phyloP scores from a whole-genome alignment of 768 basidiomycete species.

The Calocybe indica region DNA sequence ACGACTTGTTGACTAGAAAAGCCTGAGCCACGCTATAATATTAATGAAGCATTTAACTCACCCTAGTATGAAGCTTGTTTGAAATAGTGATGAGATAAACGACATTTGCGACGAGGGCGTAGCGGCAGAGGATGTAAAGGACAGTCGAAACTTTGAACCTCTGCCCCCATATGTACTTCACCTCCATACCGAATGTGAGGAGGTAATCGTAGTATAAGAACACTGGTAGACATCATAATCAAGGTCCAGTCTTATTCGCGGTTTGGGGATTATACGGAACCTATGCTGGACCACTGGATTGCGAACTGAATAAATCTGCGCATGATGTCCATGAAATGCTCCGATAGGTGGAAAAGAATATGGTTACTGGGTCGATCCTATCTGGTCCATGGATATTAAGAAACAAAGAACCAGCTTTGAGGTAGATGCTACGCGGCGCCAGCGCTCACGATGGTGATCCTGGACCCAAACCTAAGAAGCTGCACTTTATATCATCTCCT shows the following conservation, averaged over 20 bases:
- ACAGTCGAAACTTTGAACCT: conserved; percentile 12
- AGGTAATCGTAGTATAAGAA: conserved; percentile 17
- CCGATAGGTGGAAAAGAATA: no score
- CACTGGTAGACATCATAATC: background rate
- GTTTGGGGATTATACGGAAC: background rate
- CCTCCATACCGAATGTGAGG: conserved; percentile 15
- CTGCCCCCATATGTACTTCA: conserved; percentile 14
- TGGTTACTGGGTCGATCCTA: no score
- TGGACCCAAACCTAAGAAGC: no score
- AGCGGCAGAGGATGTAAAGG: conserved; percentile 16
- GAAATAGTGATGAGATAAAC: conserved; percentile 12
- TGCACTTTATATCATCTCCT: no score
- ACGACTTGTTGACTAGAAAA: background rate
- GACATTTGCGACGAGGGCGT: conserved; percentile 14
- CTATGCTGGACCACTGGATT: conserved; percentile 2
- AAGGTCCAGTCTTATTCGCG: background rate
- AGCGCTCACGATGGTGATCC: no score
- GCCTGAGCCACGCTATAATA: background rate
- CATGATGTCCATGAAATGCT: background rate
- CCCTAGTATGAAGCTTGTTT: conserved; percentile 7
- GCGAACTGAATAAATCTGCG: conserved; percentile 11
- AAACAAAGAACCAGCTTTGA: no score
- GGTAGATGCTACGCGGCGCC: no score
- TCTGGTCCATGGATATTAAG: no score
- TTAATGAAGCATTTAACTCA: background rate